phyloP scores from a whole-genome alignment of 345 rosid species.

The Ceriops tagal region DNA sequence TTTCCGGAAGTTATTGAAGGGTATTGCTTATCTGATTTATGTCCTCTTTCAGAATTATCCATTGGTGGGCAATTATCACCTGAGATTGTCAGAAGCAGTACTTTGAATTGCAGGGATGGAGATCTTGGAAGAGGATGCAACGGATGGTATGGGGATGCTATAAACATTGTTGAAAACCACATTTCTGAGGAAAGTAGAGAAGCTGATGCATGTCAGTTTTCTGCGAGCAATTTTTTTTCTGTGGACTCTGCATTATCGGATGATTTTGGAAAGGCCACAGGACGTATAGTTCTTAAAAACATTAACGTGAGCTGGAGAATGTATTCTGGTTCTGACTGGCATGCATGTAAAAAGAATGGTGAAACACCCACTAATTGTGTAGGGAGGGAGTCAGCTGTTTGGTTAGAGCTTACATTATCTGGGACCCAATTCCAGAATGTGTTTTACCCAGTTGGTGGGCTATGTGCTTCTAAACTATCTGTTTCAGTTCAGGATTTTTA shows the following conservation, averaged over 20 bases:
- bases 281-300: constrained; percentile 57
- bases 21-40: constrained; percentile 61
- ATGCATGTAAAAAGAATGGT: constrained; percentile 26
- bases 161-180: constrained; percentile 73
- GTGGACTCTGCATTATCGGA: constrained; percentile 25
- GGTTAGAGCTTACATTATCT: constrained; percentile 63
- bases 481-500: constrained; percentile 66
- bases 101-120: constrained; percentile 31
- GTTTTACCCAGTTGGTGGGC: constrained; percentile 56
- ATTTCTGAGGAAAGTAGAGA: constrained; percentile 55
- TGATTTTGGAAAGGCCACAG: constrained; percentile 44
- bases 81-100: constrained; percentile 28
- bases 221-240: constrained; percentile 42
- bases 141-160: constrained; percentile 73
- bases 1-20: constrained; percentile 78
- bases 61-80: constrained; percentile 37
- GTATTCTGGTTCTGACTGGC: constrained; percentile 84
- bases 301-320: constrained; percentile 74
- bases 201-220: constrained; percentile 36
- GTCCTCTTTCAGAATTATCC: constrained; percentile 54
- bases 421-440: constrained; percentile 61
- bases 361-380: constrained; percentile 20
- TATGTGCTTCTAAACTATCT: constrained; percentile 60
- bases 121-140: constrained; percentile 48
- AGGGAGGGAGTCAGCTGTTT: constrained; percentile 57